Evolutionary conservation across 2,329 filamentous ascomycete species (phyloP), one percentile per base, ranked within the genome.

Genomic region (Aspergillus persii): DNA sequence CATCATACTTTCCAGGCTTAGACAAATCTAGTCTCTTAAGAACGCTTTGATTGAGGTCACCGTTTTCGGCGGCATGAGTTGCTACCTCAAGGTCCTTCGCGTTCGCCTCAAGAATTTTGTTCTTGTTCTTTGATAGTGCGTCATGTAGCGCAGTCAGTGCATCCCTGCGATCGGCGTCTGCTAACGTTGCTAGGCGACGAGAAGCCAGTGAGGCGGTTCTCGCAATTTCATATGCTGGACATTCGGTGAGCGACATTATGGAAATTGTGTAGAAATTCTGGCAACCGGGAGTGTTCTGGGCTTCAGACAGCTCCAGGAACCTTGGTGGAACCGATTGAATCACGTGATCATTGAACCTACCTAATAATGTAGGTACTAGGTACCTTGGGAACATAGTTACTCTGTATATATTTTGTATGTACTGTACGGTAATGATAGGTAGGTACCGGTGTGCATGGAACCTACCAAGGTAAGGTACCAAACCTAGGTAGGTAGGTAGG

Each of bases 1-100:
- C 95, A 71, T 97, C 93, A 82, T 89, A 99, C 79, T 98, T 98
- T 59, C 94, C 94, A 71, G 87, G 86, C 74, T 90, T 89, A 52
- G 86, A 87, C 52, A 99, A 81, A 76, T 99, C 94, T 61, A 99
- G 83, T 57, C 95, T 85, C 69, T 96, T 95, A 33, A 97, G 85
- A 27, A 98, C 83, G 70, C 91, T 95, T 69, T 89, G 84, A 74
- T 88, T 94, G 53, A 98, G 79, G 51, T 86, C 81, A 46, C 94
- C 94, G 69, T 87, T 85, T 15, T 87, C 84, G 23, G 90, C 91
- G 52, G 91, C 90, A 68, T 85, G 82, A 46, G 83, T 85, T 3
- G 95, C 95, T 50, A 84, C 80, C 56, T 88, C 86, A 55, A 99
- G 83, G 74, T 99, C 95, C 61, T 84, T 84, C 30, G 88, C 88